Evolutionary conservation across 2,329 filamentous ascomycete species (phyloP).

Genomic region (Grosmannia serpens): DNA sequence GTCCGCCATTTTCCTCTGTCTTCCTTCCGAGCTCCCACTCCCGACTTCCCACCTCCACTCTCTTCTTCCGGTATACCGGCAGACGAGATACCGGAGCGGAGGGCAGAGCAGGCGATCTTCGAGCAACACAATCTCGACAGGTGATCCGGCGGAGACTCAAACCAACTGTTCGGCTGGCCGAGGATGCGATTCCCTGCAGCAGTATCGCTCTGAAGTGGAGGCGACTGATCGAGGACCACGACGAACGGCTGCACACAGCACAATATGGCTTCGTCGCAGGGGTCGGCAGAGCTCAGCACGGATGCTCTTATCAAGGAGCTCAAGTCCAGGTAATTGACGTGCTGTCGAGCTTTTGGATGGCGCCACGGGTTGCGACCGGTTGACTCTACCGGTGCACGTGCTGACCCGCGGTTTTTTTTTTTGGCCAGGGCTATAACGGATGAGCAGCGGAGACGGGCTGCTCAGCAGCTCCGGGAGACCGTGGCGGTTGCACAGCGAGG

Average conservation of each 20-base stretch:
- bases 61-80: background rate
- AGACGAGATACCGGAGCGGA: background rate
- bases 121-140: background rate
- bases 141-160: background rate
- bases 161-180: background rate
- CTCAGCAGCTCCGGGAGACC: constrained; percentile 42
- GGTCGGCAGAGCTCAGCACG: constrained; percentile 41
- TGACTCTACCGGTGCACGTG: background rate
- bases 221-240: constrained; percentile 4
- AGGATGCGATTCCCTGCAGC: constrained; percentile 10
- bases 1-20: background rate
- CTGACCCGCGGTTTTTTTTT: background rate
- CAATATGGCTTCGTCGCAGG: constrained; percentile 12
- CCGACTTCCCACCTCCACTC: background rate
- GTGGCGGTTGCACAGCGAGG: constrained; percentile 45
- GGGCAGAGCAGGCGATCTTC: background rate
- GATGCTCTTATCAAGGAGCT: constrained; percentile 44
- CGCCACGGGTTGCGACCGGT: background rate
- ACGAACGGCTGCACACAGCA: constrained; percentile 11
- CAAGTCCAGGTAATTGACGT: constrained; percentile 35
- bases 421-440: constrained; percentile 21
- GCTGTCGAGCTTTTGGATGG: background rate
- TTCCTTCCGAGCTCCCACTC: background rate
- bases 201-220: constrained; percentile 11
- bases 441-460: constrained; percentile 41